phyloP scores from a whole-genome alignment of 495 filamentous ascomycete species.

The Xanthoparmelia taractica region DNA sequence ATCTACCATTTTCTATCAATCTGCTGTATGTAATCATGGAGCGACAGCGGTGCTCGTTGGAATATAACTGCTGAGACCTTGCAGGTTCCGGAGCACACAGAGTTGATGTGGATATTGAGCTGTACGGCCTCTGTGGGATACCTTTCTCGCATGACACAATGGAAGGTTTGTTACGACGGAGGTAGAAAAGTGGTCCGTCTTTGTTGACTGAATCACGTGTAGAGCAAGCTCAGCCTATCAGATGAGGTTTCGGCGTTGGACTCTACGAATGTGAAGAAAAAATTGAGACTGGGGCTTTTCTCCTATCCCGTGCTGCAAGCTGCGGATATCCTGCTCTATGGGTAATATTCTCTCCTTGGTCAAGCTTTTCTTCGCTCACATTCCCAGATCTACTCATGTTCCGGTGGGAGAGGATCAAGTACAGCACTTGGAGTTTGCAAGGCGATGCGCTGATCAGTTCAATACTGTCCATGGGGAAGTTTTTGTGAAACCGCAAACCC shows the following conservation, averaged over 20 bases:
- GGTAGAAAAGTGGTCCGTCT: not conserved
- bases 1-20: constrained; percentile 81
- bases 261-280: constrained; percentile 40
- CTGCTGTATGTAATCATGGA: constrained; percentile 39
- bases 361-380: constrained; percentile 18
- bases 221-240: constrained; percentile 63
- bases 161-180: constrained; percentile 59
- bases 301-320: constrained; percentile 95
- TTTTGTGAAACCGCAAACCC: constrained; percentile 62
- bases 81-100: constrained; percentile 68
- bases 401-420: constrained; percentile 90
- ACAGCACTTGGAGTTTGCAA: constrained; percentile 88
- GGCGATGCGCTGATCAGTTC: constrained; percentile 76
- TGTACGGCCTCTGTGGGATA: constrained; percentile 85
- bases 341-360: constrained; percentile 37
- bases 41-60: not conserved
- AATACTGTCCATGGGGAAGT: constrained; percentile 60
- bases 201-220: constrained; percentile 17
- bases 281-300: constrained; percentile 82
- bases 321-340: constrained; percentile 84
- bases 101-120: constrained; percentile 94
- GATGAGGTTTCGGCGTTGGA: constrained; percentile 48
- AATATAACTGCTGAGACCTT: not conserved
- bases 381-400: constrained; percentile 72
- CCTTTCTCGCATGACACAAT: constrained; percentile 91